Evolutionary conservation across 345 rosid species (phyloP).

Genomic region (Hypericum perforatum): DNA sequence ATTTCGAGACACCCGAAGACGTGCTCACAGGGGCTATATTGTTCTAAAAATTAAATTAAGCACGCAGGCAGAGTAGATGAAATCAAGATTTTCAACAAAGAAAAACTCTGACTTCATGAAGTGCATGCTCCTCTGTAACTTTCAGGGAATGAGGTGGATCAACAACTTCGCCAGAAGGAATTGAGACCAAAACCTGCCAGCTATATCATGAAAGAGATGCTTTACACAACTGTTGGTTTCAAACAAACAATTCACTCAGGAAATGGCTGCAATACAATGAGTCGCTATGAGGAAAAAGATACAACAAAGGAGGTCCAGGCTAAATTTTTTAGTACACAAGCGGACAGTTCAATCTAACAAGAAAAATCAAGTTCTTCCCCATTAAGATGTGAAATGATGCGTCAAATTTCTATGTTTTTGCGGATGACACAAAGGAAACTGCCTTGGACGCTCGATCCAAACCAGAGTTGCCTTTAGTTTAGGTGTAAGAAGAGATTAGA

Average conservation of each 20-base stretch:
- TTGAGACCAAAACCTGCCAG: slow-evolving; percentile 62
- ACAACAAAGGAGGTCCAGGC: too few species aligned
- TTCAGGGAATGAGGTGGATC: slow-evolving; percentile 75
- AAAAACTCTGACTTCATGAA: slow-evolving; percentile 46
- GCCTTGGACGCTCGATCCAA: too few species aligned
- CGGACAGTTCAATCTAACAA: too few species aligned
- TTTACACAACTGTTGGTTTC: neutral
- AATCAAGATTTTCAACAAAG: neutral
- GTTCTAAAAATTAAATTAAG: neutral
- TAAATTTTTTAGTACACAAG: too few species aligned
- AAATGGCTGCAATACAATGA: neutral
- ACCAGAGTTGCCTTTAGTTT: too few species aligned
- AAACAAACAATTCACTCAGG: neutral
- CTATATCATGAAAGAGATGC: slow-evolving; percentile 32
- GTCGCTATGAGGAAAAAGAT: slow-evolving; percentile 1
- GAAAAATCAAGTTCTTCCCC: too few species aligned
- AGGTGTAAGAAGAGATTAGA: too few species aligned
- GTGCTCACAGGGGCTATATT: too few species aligned
- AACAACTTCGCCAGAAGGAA: slow-evolving; percentile 55
- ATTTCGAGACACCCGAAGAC: neutral
- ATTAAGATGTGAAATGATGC: too few species aligned
- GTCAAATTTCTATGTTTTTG: too few species aligned
- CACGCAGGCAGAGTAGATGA: neutral
- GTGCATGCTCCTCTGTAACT: slow-evolving; percentile 43
- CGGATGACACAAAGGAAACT: too few species aligned